These are phyloP conservation scores for Alternaria gansuensis DNA, from an alignment of 2,329 filamentous ascomycete genomes.

Conservation along the genomic window DNA sequence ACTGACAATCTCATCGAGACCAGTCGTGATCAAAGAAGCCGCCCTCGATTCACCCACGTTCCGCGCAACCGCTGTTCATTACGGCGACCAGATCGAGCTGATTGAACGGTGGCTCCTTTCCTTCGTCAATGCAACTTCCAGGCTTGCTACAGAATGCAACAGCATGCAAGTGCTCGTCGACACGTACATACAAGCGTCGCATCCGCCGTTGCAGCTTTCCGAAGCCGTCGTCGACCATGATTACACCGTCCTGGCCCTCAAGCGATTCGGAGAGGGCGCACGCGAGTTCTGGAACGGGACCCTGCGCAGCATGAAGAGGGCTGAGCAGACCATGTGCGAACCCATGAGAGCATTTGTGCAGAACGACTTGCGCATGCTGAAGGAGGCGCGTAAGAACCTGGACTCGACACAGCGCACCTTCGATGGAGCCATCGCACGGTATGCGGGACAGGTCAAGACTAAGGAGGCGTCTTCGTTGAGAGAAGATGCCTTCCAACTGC, in stretches of 20 bases:
- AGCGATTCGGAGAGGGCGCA: conserved; percentile 83
- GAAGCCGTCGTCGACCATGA: conserved; percentile 93
- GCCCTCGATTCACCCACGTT: conserved; percentile 96
- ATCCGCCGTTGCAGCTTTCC: conserved; percentile 76
- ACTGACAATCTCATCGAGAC: conserved; percentile 57
- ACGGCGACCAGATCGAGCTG: conserved; percentile 88
- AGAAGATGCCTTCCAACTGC: conserved; percentile 94
- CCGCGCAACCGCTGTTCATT: conserved; percentile 84
- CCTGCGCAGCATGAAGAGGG: conserved; percentile 75
- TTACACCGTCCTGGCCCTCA: conserved; percentile 88
- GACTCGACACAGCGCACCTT: conserved; percentile 85
- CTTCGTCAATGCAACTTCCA: conserved; percentile 70
- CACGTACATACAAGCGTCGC: conserved; percentile 76
- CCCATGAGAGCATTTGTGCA: conserved; percentile 81
- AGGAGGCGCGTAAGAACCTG: conserved; percentile 78
- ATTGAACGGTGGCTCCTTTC: conserved; percentile 91
- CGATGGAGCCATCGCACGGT: conserved; percentile 81
- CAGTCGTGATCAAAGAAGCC: conserved; percentile 91
- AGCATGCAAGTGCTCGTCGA: conserved; percentile 82
- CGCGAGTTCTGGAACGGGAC: conserved; percentile 87
- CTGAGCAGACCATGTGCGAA: conserved; percentile 80
- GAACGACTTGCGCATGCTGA: conserved; percentile 84
- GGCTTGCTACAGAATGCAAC: conserved; percentile 71
- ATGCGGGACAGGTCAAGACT: conserved; percentile 84
- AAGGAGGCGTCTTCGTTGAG: conserved; percentile 91